phyloP scores from a whole-genome alignment of 768 basidiomycete genomes.

The Kockovaella imperatae region DNA sequence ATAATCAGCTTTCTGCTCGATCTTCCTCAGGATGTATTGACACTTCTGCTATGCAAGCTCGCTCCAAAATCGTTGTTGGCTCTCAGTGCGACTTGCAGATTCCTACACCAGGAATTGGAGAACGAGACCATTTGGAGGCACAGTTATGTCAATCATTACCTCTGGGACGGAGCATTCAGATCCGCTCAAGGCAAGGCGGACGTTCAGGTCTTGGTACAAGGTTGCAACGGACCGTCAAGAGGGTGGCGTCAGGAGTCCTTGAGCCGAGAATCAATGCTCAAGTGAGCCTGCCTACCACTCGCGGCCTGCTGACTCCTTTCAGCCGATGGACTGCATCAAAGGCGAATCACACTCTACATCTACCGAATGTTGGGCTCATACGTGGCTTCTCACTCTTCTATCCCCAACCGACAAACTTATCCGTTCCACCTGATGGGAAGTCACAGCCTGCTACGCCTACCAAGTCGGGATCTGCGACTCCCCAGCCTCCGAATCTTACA shows the following conservation, averaged over 20 bases:
- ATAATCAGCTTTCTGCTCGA: constrained; percentile 21
- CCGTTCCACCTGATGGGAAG: constrained; percentile 7
- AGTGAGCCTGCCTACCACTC: constrained; percentile 15
- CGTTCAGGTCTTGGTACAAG: constrained; percentile 22
- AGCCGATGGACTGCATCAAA: constrained; percentile 36
- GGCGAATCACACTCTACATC: constrained; percentile 17
- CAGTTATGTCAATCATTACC: constrained; percentile 35
- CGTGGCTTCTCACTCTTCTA: constrained; percentile 36
- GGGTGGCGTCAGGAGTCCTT: constrained; percentile 37
- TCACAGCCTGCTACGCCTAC: constrained; percentile 10
- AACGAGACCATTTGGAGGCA: constrained; percentile 37
- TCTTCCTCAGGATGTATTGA: constrained; percentile 26
- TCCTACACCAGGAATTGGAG: constrained; percentile 19
- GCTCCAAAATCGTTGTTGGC: constrained; percentile 21
- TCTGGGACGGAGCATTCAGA: constrained; percentile 12
- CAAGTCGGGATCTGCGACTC: neutral
- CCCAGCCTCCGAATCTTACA: neutral
- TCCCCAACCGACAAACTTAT: constrained; percentile 24
- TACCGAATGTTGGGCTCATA: constrained; percentile 30
- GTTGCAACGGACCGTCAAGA: constrained; percentile 19
- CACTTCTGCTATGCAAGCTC: constrained; percentile 14
- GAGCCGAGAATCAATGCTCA: constrained; percentile 34
- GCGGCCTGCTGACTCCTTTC: neutral
- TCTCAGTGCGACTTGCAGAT: constrained; percentile 22
- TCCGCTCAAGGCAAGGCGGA: constrained; percentile 8